Base-by-base conservation (phyloP, 75 land plant species). In the Selaginella moellendorffii region DNA sequence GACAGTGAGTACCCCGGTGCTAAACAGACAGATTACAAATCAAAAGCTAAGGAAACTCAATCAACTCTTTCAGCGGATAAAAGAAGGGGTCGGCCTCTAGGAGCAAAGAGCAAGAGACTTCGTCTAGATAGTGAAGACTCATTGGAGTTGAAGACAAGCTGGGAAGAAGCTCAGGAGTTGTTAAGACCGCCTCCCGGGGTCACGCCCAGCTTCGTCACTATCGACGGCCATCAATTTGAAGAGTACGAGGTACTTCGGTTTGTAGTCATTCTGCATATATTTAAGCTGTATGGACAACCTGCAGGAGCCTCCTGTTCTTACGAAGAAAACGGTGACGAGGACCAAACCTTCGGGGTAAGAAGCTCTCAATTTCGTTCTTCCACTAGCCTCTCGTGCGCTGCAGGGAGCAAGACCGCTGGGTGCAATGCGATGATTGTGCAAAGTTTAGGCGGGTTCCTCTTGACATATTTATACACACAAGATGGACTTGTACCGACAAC, bases 211-310 rank as follows among this genome's bases (percentile, higher is more conserved):
- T 60, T 81, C 54, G 73, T 85, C 24, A 68, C 82, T 0, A 72
- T 88, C 68, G 97, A 92, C 65, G 97, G 95, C 24, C 81, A 71
- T 73, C 92, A 92, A 63, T 78, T 92, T 75, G 97, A 92, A 65
- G 97, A 88, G 71, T 92, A 85, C 64, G 82, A 85, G 97, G 97
- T 91, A 81, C 31, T 22, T 30, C 1, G n/a, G 5, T 5, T 2
- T 63, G n/a, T n/a, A n/a, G n/a, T n/a, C n/a, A n/a, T n/a, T n/a
- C n/a, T n/a, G n/a, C n/a, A n/a, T n/a, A n/a, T n/a, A n/a, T n/a
- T n/a, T n/a, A n/a, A n/a, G n/a, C n/a, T n/a, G n/a, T n/a, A n/a
- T 36, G 46, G 10, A 12, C n/a, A 31, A 65, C 46, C 62, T 53
- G 62, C 83, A 89, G 91, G 85, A 80, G 59, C 77, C 92, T 18